Evolutionary conservation across 495 filamentous ascomycete genomes (phyloP).

Genomic region (Schizothecium vesticola): DNA sequence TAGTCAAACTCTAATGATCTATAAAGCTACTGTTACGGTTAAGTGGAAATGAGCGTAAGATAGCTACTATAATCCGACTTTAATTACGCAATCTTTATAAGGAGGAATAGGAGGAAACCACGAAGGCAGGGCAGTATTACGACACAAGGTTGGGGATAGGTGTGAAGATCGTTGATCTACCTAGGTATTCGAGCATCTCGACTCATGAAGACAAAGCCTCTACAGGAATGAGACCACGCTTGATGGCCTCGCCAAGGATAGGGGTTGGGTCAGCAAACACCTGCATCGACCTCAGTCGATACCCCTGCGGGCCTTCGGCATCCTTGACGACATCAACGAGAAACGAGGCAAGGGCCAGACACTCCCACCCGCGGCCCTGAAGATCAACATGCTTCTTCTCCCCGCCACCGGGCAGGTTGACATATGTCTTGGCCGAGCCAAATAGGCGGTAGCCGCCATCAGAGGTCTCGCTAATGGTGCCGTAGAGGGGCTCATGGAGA

Average conservation of each 20-base stretch:
- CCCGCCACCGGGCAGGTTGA: conserved; percentile 1
- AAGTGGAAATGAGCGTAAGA: no score
- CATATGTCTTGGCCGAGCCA: conserved; percentile 1
- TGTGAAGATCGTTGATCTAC: no score
- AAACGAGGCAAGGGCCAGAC: background rate
- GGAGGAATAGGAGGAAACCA: no score
- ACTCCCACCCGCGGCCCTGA: conserved; percentile 2
- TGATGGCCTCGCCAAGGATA: conserved; percentile 3
- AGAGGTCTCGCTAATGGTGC: background rate
- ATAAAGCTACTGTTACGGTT: no score
- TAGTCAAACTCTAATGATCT: no score
- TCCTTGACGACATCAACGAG: conserved; percentile 2
- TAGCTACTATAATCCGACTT: no score
- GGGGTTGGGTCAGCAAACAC: background rate
- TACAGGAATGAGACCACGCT: background rate
- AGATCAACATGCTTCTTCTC: background rate
- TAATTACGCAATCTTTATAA: no score
- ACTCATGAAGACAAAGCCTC: background rate
- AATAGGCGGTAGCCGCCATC: background rate
- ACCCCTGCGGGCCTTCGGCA: background rate
- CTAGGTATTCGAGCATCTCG: no score
- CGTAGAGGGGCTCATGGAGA: conserved; percentile 3
- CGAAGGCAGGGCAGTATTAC: no score
- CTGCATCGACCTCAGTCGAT: background rate
- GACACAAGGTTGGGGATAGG: no score